A percentile compares a stretch with the other conserved stretches of the same genome.
These are phyloP conservation scores for Phoenix dactylifera DNA, from an alignment of 176 grass and related monocot species.

Conservation along the genomic window DNA sequence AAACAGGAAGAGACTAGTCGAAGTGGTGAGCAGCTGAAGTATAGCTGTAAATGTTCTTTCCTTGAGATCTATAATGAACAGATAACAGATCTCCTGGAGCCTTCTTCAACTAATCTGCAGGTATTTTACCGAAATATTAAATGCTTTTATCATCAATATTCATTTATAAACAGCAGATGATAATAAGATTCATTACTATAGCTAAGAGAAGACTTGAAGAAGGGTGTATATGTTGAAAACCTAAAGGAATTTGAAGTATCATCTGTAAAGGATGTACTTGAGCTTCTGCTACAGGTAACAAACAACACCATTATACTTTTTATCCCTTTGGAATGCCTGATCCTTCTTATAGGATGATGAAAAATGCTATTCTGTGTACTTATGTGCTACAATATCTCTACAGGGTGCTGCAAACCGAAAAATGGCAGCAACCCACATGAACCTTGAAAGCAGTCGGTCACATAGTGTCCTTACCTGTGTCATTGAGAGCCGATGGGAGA, in stretches of 20 bases:
- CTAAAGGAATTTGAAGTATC: conserved; percentile 65
- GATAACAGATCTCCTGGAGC: conserved; percentile 86
- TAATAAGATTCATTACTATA: conserved; percentile 19
- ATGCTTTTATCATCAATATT: conserved; percentile 1
- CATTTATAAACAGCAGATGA: no score
- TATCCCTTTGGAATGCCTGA: no score
- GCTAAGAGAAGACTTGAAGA: conserved; percentile 90
- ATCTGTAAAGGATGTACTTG: conserved; percentile 66
- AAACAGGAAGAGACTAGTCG: conserved; percentile 64
- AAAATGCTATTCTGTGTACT: no score
- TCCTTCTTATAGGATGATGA: no score
- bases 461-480: conserved; percentile 92
- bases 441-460: conserved; percentile 82
- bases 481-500: conserved; percentile 87
- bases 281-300: conserved; percentile 68
- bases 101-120: conserved; percentile 79
- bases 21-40: conserved; percentile 57
- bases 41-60: conserved; percentile 85
- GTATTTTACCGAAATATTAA: conserved; percentile 22
- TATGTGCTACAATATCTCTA: conserved; percentile 6
- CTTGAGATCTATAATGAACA: conserved; percentile 97
- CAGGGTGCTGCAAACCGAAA: conserved; percentile 81
- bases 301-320: no score
- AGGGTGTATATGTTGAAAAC: conserved; percentile 89
- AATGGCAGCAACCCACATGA: conserved; percentile 95